These are phyloP conservation scores for Tuber magnatum DNA, from an alignment of 495 filamentous ascomycete species.

Conservation along the genomic window DNA sequence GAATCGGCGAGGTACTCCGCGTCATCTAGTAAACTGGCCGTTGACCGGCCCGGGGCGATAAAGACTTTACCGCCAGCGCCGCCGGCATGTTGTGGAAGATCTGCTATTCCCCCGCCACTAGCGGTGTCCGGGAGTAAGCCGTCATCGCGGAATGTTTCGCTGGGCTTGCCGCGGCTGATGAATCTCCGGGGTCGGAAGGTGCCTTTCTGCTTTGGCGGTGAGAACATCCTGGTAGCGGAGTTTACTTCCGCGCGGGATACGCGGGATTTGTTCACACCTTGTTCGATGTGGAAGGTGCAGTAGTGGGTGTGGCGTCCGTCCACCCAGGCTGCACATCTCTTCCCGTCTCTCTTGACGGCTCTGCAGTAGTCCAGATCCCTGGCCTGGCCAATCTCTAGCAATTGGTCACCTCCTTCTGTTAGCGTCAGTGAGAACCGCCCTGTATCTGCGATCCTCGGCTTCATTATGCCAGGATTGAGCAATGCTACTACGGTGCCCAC, in stretches of 20 bases:
- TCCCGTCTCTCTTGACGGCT: constrained; percentile 71
- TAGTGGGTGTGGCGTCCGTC: constrained; percentile 79
- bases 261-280: constrained; percentile 64
- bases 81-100: constrained; percentile 36
- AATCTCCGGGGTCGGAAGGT: constrained; percentile 49
- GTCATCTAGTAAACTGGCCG: constrained; percentile 62
- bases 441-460: constrained; percentile 66
- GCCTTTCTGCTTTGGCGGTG: constrained; percentile 41
- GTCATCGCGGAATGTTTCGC: constrained; percentile 28
- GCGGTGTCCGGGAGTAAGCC: constrained; percentile 28
- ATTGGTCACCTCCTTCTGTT: constrained; percentile 72
- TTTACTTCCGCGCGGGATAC: constrained; percentile 74
- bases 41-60: constrained; percentile 45
- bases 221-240: constrained; percentile 46
- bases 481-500: constrained; percentile 84
- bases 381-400: constrained; percentile 80
- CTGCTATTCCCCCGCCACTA: constrained; percentile 19
- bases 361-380: constrained; percentile 88
- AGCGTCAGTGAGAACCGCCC: constrained; percentile 77
- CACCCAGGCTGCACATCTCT: constrained; percentile 73
- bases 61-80: constrained; percentile 40
- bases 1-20: constrained; percentile 54
- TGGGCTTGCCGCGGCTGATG: constrained; percentile 42
- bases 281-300: constrained; percentile 87
- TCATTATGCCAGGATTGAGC: constrained; percentile 86